Evolutionary conservation across 495 filamentous ascomycete species (phyloP).

Genomic region (Aspergillus asperescens): DNA sequence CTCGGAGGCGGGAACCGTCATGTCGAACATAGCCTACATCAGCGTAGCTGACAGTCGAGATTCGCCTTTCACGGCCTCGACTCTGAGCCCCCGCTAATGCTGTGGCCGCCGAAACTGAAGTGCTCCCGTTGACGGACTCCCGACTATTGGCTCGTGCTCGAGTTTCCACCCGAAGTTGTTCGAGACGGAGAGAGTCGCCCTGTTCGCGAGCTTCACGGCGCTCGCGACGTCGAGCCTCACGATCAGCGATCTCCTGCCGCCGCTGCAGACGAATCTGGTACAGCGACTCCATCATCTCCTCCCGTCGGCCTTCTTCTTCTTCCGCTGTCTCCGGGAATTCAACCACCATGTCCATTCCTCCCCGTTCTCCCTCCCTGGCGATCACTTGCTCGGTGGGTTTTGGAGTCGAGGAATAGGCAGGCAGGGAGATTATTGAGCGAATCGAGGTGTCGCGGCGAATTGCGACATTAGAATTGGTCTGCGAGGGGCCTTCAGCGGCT

Average conservation of each 20-base stretch:
- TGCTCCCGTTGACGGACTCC: constrained; percentile 29
- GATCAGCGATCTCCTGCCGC: constrained; percentile 66
- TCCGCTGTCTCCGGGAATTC: constrained; percentile 71
- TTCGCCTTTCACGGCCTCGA: constrained; percentile 63
- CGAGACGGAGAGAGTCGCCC: constrained; percentile 60
- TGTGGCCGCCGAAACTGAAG: constrained; percentile 22
- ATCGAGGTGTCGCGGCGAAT: constrained; percentile 82
- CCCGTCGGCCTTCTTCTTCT: constrained; percentile 74
- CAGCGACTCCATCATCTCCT: constrained; percentile 86
- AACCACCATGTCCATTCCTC: constrained; percentile 84
- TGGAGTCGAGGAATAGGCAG: constrained; percentile 66
- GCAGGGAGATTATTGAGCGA: constrained; percentile 87
- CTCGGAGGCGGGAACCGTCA: constrained; percentile 81
- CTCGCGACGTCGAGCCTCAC: constrained; percentile 63
- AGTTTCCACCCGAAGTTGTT: constrained; percentile 50
- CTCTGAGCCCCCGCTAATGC: constrained; percentile 61
- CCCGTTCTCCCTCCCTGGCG: constrained; percentile 85
- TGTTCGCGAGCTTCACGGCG: constrained; percentile 63
- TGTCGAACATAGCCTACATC: constrained; percentile 80
- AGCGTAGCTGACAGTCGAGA: constrained; percentile 81
- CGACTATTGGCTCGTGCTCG: constrained; percentile 25
- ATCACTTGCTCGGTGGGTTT: constrained; percentile 77
- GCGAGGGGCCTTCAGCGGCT: constrained; percentile 18
- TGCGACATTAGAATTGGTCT: constrained; percentile 27
- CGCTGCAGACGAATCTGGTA: constrained; percentile 84